Conservation (phyloP, 768 basidiomycete genomes). For the Lactarius deliciosus region DNA sequence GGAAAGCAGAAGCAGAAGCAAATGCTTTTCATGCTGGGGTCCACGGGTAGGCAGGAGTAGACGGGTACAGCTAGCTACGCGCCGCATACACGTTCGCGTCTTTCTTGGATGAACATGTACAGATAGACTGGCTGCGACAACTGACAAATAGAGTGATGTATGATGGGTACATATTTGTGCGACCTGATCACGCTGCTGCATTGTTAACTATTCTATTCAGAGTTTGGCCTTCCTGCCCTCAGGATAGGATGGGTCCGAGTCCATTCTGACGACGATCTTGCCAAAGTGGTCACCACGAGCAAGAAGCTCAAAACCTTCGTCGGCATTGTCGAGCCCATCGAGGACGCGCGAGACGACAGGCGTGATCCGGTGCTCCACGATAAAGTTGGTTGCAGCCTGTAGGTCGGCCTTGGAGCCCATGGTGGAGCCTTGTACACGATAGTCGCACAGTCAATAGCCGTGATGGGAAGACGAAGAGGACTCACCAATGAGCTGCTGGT, state of each 20-base stretch:
- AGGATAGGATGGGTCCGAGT: not conserved
- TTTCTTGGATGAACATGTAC: not conserved
- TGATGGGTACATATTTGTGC: not conserved
- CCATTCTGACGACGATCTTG: slow-evolving; percentile 64
- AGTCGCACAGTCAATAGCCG: not conserved
- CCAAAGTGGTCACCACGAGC: slow-evolving; percentile 69
- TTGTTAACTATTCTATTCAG: not conserved
- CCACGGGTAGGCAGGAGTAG: slow-evolving; percentile 26
- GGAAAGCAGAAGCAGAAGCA: slow-evolving; percentile 83
- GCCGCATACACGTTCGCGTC: not conserved
- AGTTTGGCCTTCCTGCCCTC: slow-evolving; percentile 4
- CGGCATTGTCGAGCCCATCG: slow-evolving; percentile 61
- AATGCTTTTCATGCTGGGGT: slow-evolving; percentile 69
- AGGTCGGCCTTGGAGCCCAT: slow-evolving; percentile 83
- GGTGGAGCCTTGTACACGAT: slow-evolving; percentile 57
- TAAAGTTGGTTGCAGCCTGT: slow-evolving; percentile 66
- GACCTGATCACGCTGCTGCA: not conserved
- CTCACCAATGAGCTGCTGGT: slow-evolving; percentile 71
- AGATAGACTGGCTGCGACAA: not conserved
- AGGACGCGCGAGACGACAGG: slow-evolving; percentile 71
- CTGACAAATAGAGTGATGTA: not conserved
- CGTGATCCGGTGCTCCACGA: slow-evolving; percentile 61
- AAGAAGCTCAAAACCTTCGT: slow-evolving; percentile 70
- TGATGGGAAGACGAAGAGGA: slow-evolving; percentile 8
- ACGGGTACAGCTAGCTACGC: not conserved